Percentiles rank a stretch among this genome's conserved stretches.
These are phyloP conservation scores for Colletotrichum eleusines DNA, from an alignment of 2,329 filamentous ascomycete genomes.

Conservation along the genomic window DNA sequence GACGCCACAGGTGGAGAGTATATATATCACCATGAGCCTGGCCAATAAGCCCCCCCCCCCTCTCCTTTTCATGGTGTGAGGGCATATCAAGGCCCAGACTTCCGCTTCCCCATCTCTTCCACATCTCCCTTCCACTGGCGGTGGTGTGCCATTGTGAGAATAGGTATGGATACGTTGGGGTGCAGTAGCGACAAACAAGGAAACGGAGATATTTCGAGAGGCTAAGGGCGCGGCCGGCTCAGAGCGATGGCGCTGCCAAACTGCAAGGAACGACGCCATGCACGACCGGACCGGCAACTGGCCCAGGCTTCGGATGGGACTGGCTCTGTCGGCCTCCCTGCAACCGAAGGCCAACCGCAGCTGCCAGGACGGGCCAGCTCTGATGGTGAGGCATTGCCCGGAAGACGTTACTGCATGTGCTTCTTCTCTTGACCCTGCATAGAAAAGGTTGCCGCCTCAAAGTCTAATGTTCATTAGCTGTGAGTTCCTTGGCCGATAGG, in stretches of 20 bases:
- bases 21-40: neutral
- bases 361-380: neutral
- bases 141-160: constrained; percentile 8
- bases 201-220: constrained; percentile 24
- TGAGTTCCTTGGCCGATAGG: constrained; percentile 1
- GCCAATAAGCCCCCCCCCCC: neutral
- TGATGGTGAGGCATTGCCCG: neutral
- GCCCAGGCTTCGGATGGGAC: constrained; percentile 21
- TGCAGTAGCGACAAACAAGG: constrained; percentile 26
- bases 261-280: constrained; percentile 26
- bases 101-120: constrained; percentile 8
- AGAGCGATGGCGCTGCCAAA: constrained; percentile 22
- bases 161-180: neutral
- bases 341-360: neutral
- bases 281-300: constrained; percentile 16
- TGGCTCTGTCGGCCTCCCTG: constrained; percentile 24
- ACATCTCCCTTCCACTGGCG: neutral
- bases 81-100: neutral
- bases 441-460: constrained; percentile 16
- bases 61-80: constrained; percentile 1
- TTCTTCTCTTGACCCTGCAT: constrained; percentile 1
- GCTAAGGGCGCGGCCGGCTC: constrained; percentile 21
- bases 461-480: constrained; percentile 25
- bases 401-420: constrained; percentile 24
- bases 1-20: constrained; percentile 18